Evolutionary conservation across 305 asterid genomes (phyloP), one percentile per base, ranked within the genome.

Genomic region (Nicotiana rustica): DNA sequence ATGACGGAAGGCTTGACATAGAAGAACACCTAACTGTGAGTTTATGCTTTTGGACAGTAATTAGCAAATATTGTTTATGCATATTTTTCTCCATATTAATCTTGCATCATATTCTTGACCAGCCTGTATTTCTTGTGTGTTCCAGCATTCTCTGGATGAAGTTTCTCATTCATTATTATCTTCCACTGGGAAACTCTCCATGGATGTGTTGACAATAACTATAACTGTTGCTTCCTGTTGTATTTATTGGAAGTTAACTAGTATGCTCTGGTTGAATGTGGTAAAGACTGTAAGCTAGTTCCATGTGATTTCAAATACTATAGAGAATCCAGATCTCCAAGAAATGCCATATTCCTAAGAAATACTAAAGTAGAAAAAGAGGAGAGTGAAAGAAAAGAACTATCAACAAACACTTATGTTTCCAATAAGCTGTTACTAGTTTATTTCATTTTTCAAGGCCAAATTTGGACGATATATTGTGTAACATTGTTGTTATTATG

Each of bases 1-100:
- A 90, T 89, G 80, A 86, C 18, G 97, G 94, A 89, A 83, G 93
- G 92, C 99, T 95, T 84, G 94, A 88, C 85, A 71, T 85, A 55
- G 99, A 97, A 88, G 94, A 91, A 73, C 99, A 94, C 79, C 76
- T 92, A 81, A 95, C 95, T 14, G 99, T 95, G 91, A 90, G 99
- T 96, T 88, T 83, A 84, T 66, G 52, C 80, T 31, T 55, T 59
- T 76, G 67, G 49, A 55, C 80, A 17, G 80, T 49, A 10, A 17
- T 70, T 49, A 21, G 79, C 79, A 29, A 73, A 73, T 73, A 31
- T 18, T 15, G 3, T 76, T 65, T 56, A 4, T 55, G 66, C 56
- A 76, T 55, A 55, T 55, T 17, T 15, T 55, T 76, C 25, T 76
- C 29, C 33, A 17, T 31, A 31, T 55, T 15, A 31, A 41, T 55